Percentiles rank a stretch among this genome's conserved stretches.
Evolutionary conservation across 495 filamentous ascomycete genomes (phyloP).

Genomic region (Hypoxylon fuscum): DNA sequence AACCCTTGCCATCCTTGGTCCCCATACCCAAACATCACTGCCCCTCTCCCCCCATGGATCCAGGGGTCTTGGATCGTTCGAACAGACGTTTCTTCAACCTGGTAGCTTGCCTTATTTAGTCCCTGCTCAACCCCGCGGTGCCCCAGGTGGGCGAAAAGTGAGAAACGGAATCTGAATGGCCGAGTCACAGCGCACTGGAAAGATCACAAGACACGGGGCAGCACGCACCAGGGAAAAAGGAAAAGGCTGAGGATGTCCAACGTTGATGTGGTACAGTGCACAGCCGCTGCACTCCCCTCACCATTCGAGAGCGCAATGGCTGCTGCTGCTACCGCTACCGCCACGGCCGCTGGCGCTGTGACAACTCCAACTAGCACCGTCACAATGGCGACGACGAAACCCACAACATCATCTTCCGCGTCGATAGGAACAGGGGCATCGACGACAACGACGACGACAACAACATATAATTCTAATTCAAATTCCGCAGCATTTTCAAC

Average conservation of each 20-base stretch:
- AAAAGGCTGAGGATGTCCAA: constrained; percentile 47
- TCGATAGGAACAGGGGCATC: constrained; percentile 21
- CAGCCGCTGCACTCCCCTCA: constrained; percentile 45
- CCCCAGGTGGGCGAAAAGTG: constrained; percentile 32
- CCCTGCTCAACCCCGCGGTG: constrained; percentile 45
- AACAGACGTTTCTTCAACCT: constrained; percentile 3
- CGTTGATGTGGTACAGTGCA: constrained; percentile 47
- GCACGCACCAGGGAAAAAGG: constrained; percentile 35
- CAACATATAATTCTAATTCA: neutral
- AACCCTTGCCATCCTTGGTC: neutral
- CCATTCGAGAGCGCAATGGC: constrained; percentile 42
- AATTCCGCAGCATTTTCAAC: constrained; percentile 11
- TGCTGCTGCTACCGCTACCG: constrained; percentile 34
- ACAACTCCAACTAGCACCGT: constrained; percentile 14
- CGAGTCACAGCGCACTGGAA: constrained; percentile 39
- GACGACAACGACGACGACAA: constrained; percentile 22
- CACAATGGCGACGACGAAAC: constrained; percentile 33
- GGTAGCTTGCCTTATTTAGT: constrained; percentile 43
- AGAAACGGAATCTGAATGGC: constrained; percentile 49
- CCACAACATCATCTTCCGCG: constrained; percentile 19
- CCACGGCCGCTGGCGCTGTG: constrained; percentile 18
- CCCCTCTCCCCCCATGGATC: constrained; percentile 1
- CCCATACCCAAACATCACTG: too few relatives aligned
- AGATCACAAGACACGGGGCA: constrained; percentile 47
- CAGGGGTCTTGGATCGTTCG: neutral